These are phyloP conservation scores for Penicillium cataractarum DNA, from an alignment of 495 filamentous ascomycete genomes.

Conservation along the genomic window DNA sequence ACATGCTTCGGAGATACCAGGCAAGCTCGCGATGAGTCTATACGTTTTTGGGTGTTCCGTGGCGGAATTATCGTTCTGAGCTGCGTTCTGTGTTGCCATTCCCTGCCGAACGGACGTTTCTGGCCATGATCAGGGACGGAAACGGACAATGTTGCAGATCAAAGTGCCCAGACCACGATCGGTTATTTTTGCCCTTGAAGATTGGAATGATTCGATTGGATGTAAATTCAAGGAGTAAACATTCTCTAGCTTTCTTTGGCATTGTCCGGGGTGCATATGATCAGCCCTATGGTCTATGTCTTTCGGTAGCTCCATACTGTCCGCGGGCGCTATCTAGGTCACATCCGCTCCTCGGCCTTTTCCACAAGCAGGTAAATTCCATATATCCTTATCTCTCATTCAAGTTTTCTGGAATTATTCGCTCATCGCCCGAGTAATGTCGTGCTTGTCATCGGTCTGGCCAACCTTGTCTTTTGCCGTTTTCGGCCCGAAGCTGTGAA, in stretches of 20 bases:
- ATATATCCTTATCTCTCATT: background rate
- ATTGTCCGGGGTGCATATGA: background rate
- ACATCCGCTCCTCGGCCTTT: background rate
- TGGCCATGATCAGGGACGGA: conserved; percentile 1
- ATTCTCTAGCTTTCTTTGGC: background rate
- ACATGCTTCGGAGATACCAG: background rate
- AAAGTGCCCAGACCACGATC: background rate
- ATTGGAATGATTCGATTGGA: background rate
- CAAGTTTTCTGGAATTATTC: background rate
- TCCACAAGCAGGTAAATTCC: background rate
- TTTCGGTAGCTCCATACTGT: background rate
- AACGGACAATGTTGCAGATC: background rate
- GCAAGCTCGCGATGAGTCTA: background rate
- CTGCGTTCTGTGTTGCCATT: background rate
- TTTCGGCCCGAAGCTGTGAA: background rate
- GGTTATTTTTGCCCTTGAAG: background rate
- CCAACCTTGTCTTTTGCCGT: background rate
- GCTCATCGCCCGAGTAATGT: background rate
- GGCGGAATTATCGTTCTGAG: background rate
- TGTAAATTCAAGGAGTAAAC: background rate
- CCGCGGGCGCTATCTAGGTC: background rate
- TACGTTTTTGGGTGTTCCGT: background rate
- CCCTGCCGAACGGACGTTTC: background rate
- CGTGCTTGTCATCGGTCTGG: background rate
- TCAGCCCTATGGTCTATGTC: background rate